Base-by-base conservation (phyloP, 2,329 filamentous ascomycete genomes). In the Penicillium brevicompactum region DNA sequence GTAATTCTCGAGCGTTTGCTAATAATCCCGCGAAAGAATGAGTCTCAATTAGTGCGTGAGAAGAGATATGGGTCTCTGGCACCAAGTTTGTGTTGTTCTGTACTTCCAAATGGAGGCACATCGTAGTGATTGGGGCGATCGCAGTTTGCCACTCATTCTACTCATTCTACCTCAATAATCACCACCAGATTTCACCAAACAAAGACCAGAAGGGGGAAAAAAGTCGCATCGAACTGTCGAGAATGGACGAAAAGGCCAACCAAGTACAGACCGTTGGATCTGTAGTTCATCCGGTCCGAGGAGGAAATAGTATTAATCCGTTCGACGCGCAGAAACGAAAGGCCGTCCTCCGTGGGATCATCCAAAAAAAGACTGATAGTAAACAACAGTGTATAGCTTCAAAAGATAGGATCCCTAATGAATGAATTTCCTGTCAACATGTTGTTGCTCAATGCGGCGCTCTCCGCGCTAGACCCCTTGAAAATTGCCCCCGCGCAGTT, bases 291-390 rank as follows among this genome's bases (percentile, higher is more conserved):
- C 64, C 69, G 68, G 46, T 56, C 59, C 59, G 59, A 58, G 51
- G 49, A 62, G 71, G 71, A 72, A 74, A 74, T 73, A 72, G 70
- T 73, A 66, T 73, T 74, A 74, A 74, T 74, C 71, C 71, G 71
- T 65, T 65, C 64, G 63, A 67, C 62, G 70, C 71, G 71, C 71
- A 74, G 71, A 74, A 74, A 74, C 69, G 68, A 74, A 74, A 73
- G 64, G 69, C 71, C 71, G 69, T 67, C 62, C 69, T 70, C 71
- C 70, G 71, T 68, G 60, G 62, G 64, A 72, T 69, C 65, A 71
- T 67, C 67, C 63, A 54, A 56, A 56, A 56, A 56, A 49, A 43
- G 51, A 53, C 18, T 34, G 47, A 44, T 61, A 66, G 55, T 62
- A 69, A 65, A 64, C 59, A 67, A 67, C 64, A 59, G 37, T 32